These are phyloP conservation scores for Lagenidium giganteum DNA, from an alignment of 352 stramenopile species.

Conservation along the genomic window DNA sequence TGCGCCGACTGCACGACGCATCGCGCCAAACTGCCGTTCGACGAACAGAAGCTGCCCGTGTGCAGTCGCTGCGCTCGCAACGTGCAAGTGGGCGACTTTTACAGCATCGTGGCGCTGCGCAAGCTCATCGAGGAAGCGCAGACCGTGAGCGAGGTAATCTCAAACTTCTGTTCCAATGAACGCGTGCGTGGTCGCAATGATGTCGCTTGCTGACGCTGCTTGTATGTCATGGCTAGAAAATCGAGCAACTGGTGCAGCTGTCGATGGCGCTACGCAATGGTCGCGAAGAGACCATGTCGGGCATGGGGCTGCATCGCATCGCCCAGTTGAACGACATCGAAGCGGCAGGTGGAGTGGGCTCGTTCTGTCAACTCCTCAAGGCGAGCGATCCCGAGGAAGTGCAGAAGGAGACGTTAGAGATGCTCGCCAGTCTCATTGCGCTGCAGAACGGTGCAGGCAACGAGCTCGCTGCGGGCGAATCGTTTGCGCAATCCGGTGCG, in stretches of 20 bases:
- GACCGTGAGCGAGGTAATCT: constrained; percentile 34
- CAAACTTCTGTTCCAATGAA: too few relatives aligned
- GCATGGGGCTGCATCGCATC: constrained; percentile 70
- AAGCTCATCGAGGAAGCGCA: constrained; percentile 41
- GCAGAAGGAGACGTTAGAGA: constrained; percentile 54
- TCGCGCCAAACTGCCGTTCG: constrained; percentile 63
- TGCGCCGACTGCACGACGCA: constrained; percentile 74
- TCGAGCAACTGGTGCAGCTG: constrained; percentile 64
- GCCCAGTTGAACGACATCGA: constrained; percentile 84
- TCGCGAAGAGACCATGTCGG: constrained; percentile 50
- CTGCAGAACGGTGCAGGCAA: constrained; percentile 70
- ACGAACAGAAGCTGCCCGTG: constrained; percentile 69
- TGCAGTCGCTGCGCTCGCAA: constrained; percentile 79
- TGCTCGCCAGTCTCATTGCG: constrained; percentile 73
- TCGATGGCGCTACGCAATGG: constrained; percentile 44
- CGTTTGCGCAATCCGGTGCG: constrained; percentile 54
- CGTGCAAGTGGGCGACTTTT: constrained; percentile 53
- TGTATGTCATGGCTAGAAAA: constrained; percentile 31
- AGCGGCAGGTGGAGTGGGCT: constrained; percentile 60
- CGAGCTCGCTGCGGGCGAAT: constrained; percentile 53
- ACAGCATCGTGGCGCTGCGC: constrained; percentile 67
- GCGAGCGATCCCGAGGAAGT: constrained; percentile 43
- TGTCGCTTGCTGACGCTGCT: too few relatives aligned
- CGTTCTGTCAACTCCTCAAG: constrained; percentile 71
- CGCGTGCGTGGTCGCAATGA: background rate